A percentile compares a stretch with the other conserved stretches of the same genome.
Conservation (phyloP, 1,284 basidiomycete species). For the Trichosporon sp. region DNA sequence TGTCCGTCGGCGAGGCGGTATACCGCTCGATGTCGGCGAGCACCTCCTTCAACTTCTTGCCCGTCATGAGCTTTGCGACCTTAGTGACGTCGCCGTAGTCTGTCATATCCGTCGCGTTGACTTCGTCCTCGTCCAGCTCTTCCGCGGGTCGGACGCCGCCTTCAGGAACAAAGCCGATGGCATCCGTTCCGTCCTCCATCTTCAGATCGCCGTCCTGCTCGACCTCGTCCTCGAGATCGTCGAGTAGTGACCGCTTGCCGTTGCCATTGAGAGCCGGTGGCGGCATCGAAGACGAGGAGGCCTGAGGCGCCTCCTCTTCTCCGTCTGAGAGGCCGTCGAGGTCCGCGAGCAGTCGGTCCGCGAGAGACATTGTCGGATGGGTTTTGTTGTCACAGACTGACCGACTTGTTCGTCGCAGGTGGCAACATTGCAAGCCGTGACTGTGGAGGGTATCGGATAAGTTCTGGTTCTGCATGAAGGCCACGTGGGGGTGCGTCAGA, state of each 20-base stretch:
- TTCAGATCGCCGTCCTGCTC: constrained; percentile 45
- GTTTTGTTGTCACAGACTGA: constrained; percentile 18
- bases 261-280: constrained; percentile 24
- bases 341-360: constrained; percentile 57
- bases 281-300: constrained; percentile 32
- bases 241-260: constrained; percentile 30
- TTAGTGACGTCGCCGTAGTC: constrained; percentile 78
- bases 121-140: constrained; percentile 88
- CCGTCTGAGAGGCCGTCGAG: constrained; percentile 57
- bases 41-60: constrained; percentile 80
- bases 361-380: constrained; percentile 52
- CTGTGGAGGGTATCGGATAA: background rate
- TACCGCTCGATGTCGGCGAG: constrained; percentile 83
- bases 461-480: background rate
- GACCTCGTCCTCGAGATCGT: constrained; percentile 31
- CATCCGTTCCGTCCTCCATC: constrained; percentile 46
- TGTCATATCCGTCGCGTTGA: constrained; percentile 85
- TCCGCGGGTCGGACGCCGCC: constrained; percentile 90
- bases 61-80: constrained; percentile 84
- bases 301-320: constrained; percentile 32
- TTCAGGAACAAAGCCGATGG: constrained; percentile 70
- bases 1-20: constrained; percentile 71
- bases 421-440: constrained; percentile 17
- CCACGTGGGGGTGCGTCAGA: constrained; percentile 8
- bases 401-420: constrained; percentile 12